Evolutionary conservation across 495 filamentous ascomycete genomes (phyloP).

Genomic region (Cetradonia linearis): DNA sequence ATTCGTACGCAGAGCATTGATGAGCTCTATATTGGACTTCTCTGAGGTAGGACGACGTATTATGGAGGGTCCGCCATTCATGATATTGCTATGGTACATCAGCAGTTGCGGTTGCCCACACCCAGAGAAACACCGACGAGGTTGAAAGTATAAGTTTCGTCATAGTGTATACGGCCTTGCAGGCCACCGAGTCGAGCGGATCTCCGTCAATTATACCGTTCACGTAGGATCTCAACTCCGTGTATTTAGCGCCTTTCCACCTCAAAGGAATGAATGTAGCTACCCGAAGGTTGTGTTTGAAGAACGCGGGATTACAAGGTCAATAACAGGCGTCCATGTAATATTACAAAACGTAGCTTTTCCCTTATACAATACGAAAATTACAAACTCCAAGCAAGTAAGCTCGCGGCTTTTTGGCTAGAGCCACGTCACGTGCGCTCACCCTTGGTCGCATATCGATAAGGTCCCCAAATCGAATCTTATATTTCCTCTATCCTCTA

Average conservation of each 20-base stretch:
- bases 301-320: too few species aligned
- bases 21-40: constrained; percentile 81
- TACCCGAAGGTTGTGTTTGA: too few species aligned
- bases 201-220: too few species aligned
- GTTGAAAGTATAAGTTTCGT: constrained; percentile 82
- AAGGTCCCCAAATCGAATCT: too few species aligned
- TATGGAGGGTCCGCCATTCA: constrained; percentile 66
- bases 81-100: constrained; percentile 59
- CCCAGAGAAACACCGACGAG: constrained; percentile 43
- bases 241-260: not conserved
- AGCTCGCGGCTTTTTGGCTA: too few species aligned
- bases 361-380: not conserved
- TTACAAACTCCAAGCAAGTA: too few species aligned
- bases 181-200: not conserved
- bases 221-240: not conserved
- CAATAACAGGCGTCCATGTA: not conserved
- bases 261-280: too few species aligned
- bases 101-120: constrained; percentile 17
- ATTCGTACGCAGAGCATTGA: constrained; percentile 72
- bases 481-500: too few species aligned
- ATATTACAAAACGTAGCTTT: not conserved
- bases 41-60: constrained; percentile 62
- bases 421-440: too few species aligned
- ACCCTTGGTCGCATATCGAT: too few species aligned
- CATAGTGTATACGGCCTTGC: constrained; percentile 32